phyloP scores from a whole-genome alignment of 768 basidiomycete species.

The Boletus subcaerulescens region DNA sequence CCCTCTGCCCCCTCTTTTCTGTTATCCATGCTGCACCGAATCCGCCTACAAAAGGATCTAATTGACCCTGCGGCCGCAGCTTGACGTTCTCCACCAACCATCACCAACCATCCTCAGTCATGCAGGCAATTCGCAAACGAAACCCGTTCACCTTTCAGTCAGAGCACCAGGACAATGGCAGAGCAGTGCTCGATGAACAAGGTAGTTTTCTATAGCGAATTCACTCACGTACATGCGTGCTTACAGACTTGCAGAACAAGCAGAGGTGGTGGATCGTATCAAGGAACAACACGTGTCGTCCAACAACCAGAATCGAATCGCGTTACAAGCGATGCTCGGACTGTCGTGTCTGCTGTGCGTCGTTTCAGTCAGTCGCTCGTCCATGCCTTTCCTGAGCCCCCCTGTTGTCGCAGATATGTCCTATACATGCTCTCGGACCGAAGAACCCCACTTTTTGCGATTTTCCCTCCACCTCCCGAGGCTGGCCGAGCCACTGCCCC shows the following conservation, averaged over 20 bases:
- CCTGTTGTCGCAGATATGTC: constrained; percentile 39
- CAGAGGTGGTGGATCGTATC: constrained; percentile 50
- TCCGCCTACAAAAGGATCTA: constrained; percentile 7
- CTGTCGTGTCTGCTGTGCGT: constrained; percentile 49
- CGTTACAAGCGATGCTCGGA: constrained; percentile 41
- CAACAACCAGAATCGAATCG: constrained; percentile 39
- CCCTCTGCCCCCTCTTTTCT: not conserved
- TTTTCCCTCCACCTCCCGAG: constrained; percentile 36
- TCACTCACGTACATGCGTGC: not conserved
- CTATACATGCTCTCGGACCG: constrained; percentile 42
- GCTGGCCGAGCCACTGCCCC: constrained; percentile 22
- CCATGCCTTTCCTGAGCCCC: constrained; percentile 8
- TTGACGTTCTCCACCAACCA: not conserved
- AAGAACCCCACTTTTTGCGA: constrained; percentile 46
- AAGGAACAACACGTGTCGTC: constrained; percentile 42
- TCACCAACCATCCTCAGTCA: constrained; percentile 1
- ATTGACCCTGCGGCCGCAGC: not conserved
- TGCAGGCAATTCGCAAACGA: constrained; percentile 41
- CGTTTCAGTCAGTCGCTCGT: not conserved
- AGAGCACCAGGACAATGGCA: constrained; percentile 30
- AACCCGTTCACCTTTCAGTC: constrained; percentile 41
- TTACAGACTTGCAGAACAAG: constrained; percentile 49
- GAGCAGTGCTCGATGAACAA: constrained; percentile 50
- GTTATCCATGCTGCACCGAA: not conserved
- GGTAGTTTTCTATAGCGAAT: constrained; percentile 30